Base-by-base conservation (phyloP, 2,329 filamentous ascomycete genomes). In the Sclerotinia sclerotiorum region DNA sequence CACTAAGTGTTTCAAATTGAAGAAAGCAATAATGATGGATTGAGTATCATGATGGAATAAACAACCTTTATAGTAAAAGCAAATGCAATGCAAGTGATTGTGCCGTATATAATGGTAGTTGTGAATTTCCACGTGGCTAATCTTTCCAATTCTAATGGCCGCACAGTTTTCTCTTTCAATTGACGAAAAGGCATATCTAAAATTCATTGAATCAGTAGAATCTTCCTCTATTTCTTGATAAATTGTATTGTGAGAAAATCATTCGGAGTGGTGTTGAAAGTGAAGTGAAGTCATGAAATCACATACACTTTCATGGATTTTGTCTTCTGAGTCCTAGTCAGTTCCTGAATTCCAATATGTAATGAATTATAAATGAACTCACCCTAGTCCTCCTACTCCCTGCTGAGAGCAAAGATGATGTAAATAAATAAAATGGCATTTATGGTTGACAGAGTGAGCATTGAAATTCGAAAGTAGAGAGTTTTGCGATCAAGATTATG, bases 81-180 rank as follows among this genome's bases (percentile, higher is more conserved):
- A 54, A 54, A 46, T 32, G 48, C 46, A 67, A 35, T 35, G 35
- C 56, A 67, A 62, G 65, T 46, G 65, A 52, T 52, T 61, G 63
- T 46, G 19, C 29, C 1, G 39, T 21, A 24, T 24, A 5, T 57
- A 21, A 58, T 51, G 21, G 24, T 4, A 21, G 10, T 27, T 24
- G 21, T 39, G 44, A 60, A 60, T 17, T 5, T 60, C n/a, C 32
- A 60, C 55, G 5, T 60, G 44, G 6, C 2, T 49, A 44, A 24
- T n/a, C 51, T n/a, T n/a, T n/a, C 10, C n/a, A 27, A 49, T 49
- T 27, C 13, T 29, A 5, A 29, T 39, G n/a, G 19, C n/a, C 29
- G 61, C 29, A 56, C n/a, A 11, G 5, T 32, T 44, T 17, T 44
- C 32, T 44, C 42, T 51, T 17, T 51, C 5, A 15, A 13, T 27